Evolutionary conservation across 495 filamentous ascomycete genomes (phyloP).

Genomic region (Podospora fimiseda): DNA sequence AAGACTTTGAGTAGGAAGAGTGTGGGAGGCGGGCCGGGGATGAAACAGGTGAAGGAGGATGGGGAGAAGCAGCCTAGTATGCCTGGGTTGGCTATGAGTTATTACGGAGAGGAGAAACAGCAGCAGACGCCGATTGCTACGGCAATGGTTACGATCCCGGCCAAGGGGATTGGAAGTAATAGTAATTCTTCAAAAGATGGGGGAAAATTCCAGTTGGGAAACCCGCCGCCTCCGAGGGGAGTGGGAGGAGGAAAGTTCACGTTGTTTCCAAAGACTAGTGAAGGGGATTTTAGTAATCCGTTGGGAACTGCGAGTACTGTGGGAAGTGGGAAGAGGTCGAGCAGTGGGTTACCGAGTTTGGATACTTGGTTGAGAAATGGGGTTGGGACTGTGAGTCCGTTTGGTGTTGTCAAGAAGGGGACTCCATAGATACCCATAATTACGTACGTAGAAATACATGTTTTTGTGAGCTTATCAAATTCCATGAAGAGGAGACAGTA

Average conservation of each 20-base stretch:
- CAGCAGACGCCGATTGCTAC: not conserved
- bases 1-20: not conserved
- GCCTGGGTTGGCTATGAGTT: conserved; percentile 14
- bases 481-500: too few species aligned
- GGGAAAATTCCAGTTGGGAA: conserved; percentile 16
- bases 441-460: too few species aligned
- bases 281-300: not conserved
- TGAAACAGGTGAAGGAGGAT: not conserved
- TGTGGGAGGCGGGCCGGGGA: not conserved
- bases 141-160: conserved; percentile 1
- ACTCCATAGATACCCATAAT: too few species aligned
- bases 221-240: conserved; percentile 13
- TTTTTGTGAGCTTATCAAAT: too few species aligned
- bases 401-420: conserved; percentile 18
- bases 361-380: conserved; percentile 24
- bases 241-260: conserved; percentile 19
- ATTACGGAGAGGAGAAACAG: conserved; percentile 4
- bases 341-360: conserved; percentile 15
- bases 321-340: conserved; percentile 1
- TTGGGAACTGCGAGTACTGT: conserved; percentile 17
- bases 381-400: conserved; percentile 26
- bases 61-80: not conserved
- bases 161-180: not conserved
- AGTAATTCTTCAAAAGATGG: not conserved
- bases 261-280: conserved; percentile 19